phyloP scores from a whole-genome alignment of 768 basidiomycete species.

The Pulveroboletus sp. region DNA sequence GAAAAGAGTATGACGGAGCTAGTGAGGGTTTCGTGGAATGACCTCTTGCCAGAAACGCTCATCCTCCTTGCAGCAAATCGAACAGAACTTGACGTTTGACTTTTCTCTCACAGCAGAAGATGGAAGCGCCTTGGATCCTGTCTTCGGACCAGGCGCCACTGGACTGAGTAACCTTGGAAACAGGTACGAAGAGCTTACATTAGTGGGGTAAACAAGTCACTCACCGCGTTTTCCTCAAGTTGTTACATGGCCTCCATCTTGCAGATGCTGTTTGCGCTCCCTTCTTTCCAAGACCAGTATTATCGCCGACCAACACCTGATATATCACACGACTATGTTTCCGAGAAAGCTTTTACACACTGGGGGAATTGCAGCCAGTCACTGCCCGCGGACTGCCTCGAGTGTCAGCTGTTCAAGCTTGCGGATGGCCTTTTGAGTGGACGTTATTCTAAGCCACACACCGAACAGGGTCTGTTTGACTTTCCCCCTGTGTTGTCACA shows the following conservation, averaged over 20 bases:
- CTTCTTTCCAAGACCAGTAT: conserved; percentile 74
- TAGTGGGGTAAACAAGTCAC: neutral
- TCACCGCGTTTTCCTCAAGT: conserved; percentile 36
- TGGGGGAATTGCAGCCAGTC: conserved; percentile 55
- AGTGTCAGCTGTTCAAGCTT: conserved; percentile 92
- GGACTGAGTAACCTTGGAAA: conserved; percentile 93
- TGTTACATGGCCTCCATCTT: conserved; percentile 97
- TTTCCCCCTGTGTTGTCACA: conserved; percentile 4
- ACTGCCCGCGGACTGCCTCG: conserved; percentile 81
- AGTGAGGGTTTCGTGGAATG: conserved; percentile 37
- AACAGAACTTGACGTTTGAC: conserved; percentile 92
- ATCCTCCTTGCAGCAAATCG: conserved; percentile 67
- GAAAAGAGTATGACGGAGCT: conserved; percentile 97
- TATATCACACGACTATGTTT: conserved; percentile 5
- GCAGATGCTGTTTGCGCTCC: conserved; percentile 80
- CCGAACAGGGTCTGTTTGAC: conserved; percentile 22
- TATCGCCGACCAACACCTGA: conserved; percentile 24
- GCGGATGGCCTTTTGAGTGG: conserved; percentile 92
- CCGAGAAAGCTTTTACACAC: conserved; percentile 44
- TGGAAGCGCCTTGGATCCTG: conserved; percentile 80
- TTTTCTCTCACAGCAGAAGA: conserved; percentile 86
- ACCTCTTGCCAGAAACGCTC: neutral
- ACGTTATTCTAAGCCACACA: conserved; percentile 70
- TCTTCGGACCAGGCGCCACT: conserved; percentile 86
- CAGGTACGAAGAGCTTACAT: conserved; percentile 41